Base-by-base conservation (phyloP, 1,284 basidiomycete species). In the Sanguinoderma infundibulare region DNA sequence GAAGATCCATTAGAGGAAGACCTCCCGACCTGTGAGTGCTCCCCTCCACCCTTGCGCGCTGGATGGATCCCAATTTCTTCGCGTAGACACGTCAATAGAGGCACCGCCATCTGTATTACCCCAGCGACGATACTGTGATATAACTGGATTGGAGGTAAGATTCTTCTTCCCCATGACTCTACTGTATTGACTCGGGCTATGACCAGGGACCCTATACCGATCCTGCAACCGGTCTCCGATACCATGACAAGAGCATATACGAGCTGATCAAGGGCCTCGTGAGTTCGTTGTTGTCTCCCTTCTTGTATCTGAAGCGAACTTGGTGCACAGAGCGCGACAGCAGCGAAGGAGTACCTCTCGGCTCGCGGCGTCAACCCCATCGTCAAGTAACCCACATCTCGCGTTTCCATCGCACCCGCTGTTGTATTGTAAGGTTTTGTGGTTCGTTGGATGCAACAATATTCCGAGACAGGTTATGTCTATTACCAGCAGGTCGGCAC, bases 221-320 rank as follows among this genome's bases (percentile, higher is more conserved):
- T 69, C 94, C 94, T 6, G 85, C 87, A 2, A 93, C 92, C 0
- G 86, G 89, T 0, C 78, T 96, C 20, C 83, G 94, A 5, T 95
- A 92, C 72, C 91, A 95, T 67, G 91, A 94, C 77, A 94, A 91
- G 75, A 92, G 89, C 66, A 86, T 95, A 5, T 95, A 94, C 73
- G 90, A 94, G 57, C 78, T 94, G 42, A 87, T 95, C 70, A 92
- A 92, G 72, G 83, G 84, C 39, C 78, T 96, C 69, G 93, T 92
- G 64, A 67, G 89, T 79, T 12, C 38, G 14, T 4, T 34, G 8
- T 2, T 3, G 14, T 34, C 32, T 40, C n/a, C 9, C 9, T 26
- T 17, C 6, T 12, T n/a, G 15, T 14, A 6, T 15, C 12, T 17
- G 5, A 38, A 24, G 24, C 14, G 40, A 22, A n/a, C 53, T 17